These are phyloP conservation scores for Penicillium waksmanii DNA, from an alignment of 495 filamentous ascomycete species.

Conservation along the genomic window DNA sequence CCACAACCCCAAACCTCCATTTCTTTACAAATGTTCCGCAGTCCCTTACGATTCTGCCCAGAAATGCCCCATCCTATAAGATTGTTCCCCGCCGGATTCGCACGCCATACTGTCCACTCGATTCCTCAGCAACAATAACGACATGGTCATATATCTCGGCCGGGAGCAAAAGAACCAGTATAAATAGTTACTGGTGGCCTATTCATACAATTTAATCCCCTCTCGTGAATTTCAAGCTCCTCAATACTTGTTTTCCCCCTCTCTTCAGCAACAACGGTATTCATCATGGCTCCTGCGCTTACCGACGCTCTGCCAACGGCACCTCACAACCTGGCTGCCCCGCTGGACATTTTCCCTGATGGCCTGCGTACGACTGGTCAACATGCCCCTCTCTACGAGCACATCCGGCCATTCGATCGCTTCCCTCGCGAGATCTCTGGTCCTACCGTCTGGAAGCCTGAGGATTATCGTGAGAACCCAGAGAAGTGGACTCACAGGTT, in stretches of 20 bases:
- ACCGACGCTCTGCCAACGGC: slow-evolving; percentile 32
- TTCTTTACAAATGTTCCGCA: neutral
- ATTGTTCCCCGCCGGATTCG: slow-evolving; percentile 12
- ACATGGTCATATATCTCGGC: slow-evolving; percentile 17
- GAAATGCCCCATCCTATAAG: slow-evolving; percentile 16
- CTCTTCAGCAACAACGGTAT: slow-evolving; percentile 7
- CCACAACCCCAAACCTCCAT: neutral
- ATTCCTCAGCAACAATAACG: slow-evolving; percentile 25
- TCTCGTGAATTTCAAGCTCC: neutral
- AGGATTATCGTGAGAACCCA: slow-evolving; percentile 67
- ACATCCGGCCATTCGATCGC: slow-evolving; percentile 65
- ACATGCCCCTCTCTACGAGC: slow-evolving; percentile 68
- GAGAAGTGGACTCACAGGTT: slow-evolving; percentile 76
- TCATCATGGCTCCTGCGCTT: slow-evolving; percentile 43
- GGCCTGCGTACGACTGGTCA: slow-evolving; percentile 72
- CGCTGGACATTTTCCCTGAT: slow-evolving; percentile 49
- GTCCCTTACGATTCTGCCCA: neutral
- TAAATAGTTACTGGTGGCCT: slow-evolving; percentile 22
- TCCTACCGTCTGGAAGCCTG: slow-evolving; percentile 73
- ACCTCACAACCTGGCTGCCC: slow-evolving; percentile 37
- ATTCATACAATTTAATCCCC: neutral
- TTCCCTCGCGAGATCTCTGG: slow-evolving; percentile 75
- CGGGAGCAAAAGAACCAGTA: slow-evolving; percentile 16
- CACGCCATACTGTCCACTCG: slow-evolving; percentile 30
- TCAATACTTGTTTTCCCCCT: neutral